Evolutionary conservation across 2,329 filamentous ascomycete species (phyloP), one percentile per base, ranked within the genome.

Genomic region (Pezicula carpinea): DNA sequence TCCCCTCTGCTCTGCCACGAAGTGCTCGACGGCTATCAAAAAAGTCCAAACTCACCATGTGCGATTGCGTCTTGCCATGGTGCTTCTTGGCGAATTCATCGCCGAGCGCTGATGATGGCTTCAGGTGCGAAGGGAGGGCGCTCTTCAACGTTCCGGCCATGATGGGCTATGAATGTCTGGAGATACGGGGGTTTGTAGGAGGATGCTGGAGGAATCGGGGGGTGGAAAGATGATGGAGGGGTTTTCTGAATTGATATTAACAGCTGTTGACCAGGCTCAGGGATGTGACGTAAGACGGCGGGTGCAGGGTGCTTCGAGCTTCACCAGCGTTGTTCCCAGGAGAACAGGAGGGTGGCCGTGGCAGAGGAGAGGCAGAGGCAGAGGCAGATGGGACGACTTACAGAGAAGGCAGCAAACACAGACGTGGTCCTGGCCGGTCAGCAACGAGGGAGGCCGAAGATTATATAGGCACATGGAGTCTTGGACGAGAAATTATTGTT

Each of bases 61-160:
- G 87, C 52, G 85, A 89, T 69, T 87, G 85, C 59, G 85, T 87
- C 80, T 91, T 91, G 72, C 87, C 87, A 69, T 91, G 86, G 66
- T 89, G 87, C 66, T 83, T 82, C 59, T 76, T 75, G 59, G 77
- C 71, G 56, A 82, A 69, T 52, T 69, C 58, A 46, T 66, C 64
- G 54, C 66, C 64, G 17, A 63, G 53, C 39, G 56, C 59, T 26
- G 64, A 62, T 26, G 64, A 62, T 13, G 83, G 77, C 79, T 89
- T 92, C 62, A 96, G 79, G 76, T 95, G 92, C 36, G 87, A 77
- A 55, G 91, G 89, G 60, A 96, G 74, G 55, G 88, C 87, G 71
- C 80, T 83, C 75, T 81, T 89, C 60, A 83, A 73, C 59, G 75
- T 74, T 63, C 80, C 76, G 55, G 87, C 83, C 86, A 92, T 92